Evolutionary conservation across 306 rosid species (phyloP).

Genomic region (Alnus rubra): DNA sequence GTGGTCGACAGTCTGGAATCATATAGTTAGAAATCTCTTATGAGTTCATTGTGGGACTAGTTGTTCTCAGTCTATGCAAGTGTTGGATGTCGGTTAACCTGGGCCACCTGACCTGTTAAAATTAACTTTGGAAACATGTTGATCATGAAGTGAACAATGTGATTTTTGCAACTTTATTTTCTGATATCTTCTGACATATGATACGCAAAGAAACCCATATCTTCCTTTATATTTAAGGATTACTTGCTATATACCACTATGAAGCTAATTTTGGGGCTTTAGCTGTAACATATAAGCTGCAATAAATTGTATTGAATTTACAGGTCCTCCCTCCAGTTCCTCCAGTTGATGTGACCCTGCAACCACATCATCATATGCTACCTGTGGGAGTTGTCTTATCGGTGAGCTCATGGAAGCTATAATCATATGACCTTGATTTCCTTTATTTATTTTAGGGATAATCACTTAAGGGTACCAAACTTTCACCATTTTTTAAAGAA

Average conservation of each 20-base stretch:
- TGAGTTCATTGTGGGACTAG: background rate
- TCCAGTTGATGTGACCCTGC: slow-evolving; percentile 53
- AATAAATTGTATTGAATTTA: slow-evolving; percentile 28
- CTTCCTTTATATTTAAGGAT: background rate
- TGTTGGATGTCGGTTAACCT: background rate
- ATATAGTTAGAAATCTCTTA: background rate
- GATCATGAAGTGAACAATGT: background rate
- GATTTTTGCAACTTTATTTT: background rate
- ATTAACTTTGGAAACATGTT: background rate
- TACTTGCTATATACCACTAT: background rate
- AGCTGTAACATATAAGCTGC: background rate
- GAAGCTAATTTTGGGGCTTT: slow-evolving; percentile 20
- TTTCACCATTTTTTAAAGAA: too few species aligned
- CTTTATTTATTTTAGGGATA: too few species aligned
- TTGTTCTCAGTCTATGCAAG: background rate
- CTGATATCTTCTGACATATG: background rate
- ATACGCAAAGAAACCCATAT: background rate
- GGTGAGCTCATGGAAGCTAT: slow-evolving; percentile 46
- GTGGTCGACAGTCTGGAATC: background rate
- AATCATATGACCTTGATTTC: background rate
- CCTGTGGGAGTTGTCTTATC: slow-evolving; percentile 85
- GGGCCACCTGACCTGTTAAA: background rate
- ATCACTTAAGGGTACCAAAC: too few species aligned
- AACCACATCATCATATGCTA: slow-evolving; percentile 63
- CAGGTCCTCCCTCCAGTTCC: slow-evolving; percentile 84